Conservation (phyloP, 225 moss, liverwort and hornwort species). For the Sphagnum contortum region DNA sequence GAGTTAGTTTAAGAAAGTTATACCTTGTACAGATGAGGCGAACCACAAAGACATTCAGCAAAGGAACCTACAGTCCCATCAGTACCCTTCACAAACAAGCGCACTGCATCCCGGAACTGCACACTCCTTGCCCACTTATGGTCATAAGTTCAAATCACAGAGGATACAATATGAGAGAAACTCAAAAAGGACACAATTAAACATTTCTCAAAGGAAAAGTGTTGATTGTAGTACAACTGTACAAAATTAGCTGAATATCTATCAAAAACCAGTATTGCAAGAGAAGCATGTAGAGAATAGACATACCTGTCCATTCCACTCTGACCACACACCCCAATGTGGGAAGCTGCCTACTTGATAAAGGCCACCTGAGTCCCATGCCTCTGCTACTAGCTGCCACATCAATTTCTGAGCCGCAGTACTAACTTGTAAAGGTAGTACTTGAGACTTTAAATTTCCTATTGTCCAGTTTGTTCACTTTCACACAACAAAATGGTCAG, state of each 20-base stretch:
- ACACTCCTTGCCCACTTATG: not conserved
- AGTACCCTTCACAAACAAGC: constrained; percentile 76
- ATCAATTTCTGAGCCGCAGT: not conserved
- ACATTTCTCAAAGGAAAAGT: no score
- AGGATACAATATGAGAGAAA: no score
- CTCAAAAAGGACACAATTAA: no score
- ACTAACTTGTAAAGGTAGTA: not conserved
- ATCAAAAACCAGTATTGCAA: no score
- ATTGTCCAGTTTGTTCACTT: no score
- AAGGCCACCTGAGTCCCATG: constrained; percentile 84
- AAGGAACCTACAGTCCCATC: constrained; percentile 67
- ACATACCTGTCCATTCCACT: constrained; percentile 87
- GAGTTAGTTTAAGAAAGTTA: not conserved
- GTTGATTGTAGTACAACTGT: no score
- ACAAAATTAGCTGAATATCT: no score
- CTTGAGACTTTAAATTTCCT: not conserved
- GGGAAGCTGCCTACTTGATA: constrained; percentile 92
- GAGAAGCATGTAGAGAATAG: no score
- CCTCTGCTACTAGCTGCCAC: constrained; percentile 76
- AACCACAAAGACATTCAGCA: constrained; percentile 86
- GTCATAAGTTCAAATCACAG: no score
- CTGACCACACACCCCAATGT: constrained; percentile 94
- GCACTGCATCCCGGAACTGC: constrained; percentile 81
- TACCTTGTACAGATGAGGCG: constrained; percentile 84
- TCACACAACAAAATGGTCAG: no score